Evolutionary conservation across 208 protist species (phyloP).

Genomic region (Acanthamoeba comandoni): DNA sequence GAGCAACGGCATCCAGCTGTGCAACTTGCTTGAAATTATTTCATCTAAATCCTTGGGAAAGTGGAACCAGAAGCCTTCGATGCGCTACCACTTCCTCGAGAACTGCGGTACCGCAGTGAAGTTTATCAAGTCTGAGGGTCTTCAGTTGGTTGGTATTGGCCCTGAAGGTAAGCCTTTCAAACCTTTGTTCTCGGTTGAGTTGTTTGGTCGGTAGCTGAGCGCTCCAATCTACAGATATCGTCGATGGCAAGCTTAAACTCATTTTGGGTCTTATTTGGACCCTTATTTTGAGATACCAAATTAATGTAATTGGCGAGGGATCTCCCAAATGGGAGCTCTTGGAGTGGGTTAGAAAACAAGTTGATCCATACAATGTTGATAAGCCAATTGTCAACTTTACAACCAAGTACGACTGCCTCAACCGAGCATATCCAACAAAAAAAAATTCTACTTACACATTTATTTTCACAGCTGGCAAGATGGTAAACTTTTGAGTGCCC

Average conservation of each 20-base stretch:
- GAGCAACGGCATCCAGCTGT: constrained; percentile 44
- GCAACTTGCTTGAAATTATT: constrained; percentile 75
- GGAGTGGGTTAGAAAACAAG: constrained; percentile 74
- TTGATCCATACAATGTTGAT: constrained; percentile 72
- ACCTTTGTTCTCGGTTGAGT: background rate
- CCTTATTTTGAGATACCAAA: constrained; percentile 84
- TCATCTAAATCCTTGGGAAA: constrained; percentile 74
- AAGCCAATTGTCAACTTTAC: constrained; percentile 75
- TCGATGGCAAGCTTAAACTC: constrained; percentile 82
- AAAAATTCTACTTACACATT: constrained; percentile 19
- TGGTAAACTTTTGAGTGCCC: constrained; percentile 77
- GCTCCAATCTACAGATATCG: constrained; percentile 74
- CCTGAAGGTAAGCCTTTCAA: constrained; percentile 74
- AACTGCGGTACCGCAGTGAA: constrained; percentile 79
- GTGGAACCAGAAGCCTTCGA: constrained; percentile 72
- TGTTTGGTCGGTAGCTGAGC: background rate
- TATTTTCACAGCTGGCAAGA: constrained; percentile 77
- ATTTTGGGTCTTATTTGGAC: constrained; percentile 87
- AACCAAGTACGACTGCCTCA: constrained; percentile 60
- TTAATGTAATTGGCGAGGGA: constrained; percentile 76
- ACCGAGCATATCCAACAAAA: constrained; percentile 11
- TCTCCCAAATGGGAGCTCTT: constrained; percentile 78
- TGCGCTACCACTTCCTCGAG: constrained; percentile 76
- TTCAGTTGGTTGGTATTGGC: constrained; percentile 85
- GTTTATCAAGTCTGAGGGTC: constrained; percentile 83